These are phyloP conservation scores for Gamarada debralockiae DNA, from an alignment of 495 filamentous ascomycete species.

Conservation along the genomic window DNA sequence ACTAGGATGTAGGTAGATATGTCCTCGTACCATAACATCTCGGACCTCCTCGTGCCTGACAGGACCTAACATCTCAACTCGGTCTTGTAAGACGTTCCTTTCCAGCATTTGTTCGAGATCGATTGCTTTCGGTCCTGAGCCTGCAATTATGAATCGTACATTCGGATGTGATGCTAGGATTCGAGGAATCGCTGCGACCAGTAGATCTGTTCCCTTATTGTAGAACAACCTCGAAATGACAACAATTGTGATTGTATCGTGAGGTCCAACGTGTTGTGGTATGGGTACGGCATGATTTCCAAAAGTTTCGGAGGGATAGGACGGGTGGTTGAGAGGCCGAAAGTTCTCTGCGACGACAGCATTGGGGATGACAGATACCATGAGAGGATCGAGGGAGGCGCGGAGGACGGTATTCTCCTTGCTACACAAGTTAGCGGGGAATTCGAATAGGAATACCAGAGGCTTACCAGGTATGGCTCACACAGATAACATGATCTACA, in stretches of 20 bases:
- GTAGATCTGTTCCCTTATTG: conserved; percentile 95
- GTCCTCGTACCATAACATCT: conserved; percentile 96
- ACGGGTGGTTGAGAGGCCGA: conserved; percentile 54
- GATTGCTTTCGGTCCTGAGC: conserved; percentile 92
- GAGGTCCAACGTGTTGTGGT: conserved; percentile 57
- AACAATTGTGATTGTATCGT: conserved; percentile 90
- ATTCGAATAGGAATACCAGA: not conserved
- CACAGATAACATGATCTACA: conserved; percentile 96
- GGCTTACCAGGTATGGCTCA: conserved; percentile 88
- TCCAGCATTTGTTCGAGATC: conserved; percentile 98
- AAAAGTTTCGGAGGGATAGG: conserved; percentile 22
- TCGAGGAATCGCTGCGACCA: conserved; percentile 90
- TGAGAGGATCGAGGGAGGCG: conserved; percentile 89
- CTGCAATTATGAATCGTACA: conserved; percentile 95
- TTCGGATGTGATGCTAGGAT: conserved; percentile 86
- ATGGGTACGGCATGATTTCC: conserved; percentile 27
- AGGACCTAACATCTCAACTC: conserved; percentile 85
- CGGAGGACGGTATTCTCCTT: conserved; percentile 98
- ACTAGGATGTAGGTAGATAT: conserved; percentile 93
- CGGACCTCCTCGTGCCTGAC: conserved; percentile 94
- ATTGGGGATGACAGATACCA: conserved; percentile 97
- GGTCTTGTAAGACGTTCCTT: conserved; percentile 89
- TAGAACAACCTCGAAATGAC: conserved; percentile 97
- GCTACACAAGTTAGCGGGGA: conserved; percentile 41
- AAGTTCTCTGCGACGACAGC: conserved; percentile 97